Evolutionary conservation across 805 yeast genomes (phyloP), one percentile per base, ranked within the genome.

Genomic region (Wickerhamomyces kurtzmanii): DNA sequence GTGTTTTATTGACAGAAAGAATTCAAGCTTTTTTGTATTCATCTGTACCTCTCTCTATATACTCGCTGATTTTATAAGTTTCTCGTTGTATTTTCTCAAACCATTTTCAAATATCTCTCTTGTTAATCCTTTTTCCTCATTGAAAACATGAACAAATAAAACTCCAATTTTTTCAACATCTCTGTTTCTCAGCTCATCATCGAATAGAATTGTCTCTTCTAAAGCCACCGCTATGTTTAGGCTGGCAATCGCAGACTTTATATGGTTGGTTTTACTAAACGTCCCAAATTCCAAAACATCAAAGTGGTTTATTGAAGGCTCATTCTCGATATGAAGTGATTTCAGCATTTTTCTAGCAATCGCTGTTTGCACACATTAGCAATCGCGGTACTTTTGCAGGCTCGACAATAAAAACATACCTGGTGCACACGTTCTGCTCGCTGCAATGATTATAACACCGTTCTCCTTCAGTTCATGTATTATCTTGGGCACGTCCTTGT

Each of bases 371-470:
- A n/a, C n/a, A n/a, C n/a, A n/a, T n/a, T n/a, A n/a, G n/a, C n/a
- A n/a, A n/a, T n/a, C n/a, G n/a, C n/a, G n/a, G n/a, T n/a, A n/a
- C n/a, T n/a, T n/a, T n/a, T n/a, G n/a, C n/a, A n/a, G n/a, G n/a
- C n/a, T n/a, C n/a, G n/a, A n/a, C n/a, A n/a, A n/a, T n/a, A n/a
- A n/a, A n/a, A n/a, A n/a, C n/a, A n/a, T n/a, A n/a, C n/a, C n/a
- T 0, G 94, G 94, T 1, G 84, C 71, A 34, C 71, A 70, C 1
- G 96, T 85, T 39, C 94, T 60, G 15, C 89, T 77, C 0, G 95
- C 95, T 4, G 78, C 74, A 17, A 78, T 65, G 2, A 82, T 63
- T 19, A 49, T 53, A 6, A 76, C 74, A 4, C 48, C 57, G 12
- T 70, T 53, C 1, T 53, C 53, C 17, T 53, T 51, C 31, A 85